Percentiles rank a stretch among this genome's conserved stretches.
These are phyloP conservation scores for Penicillium odoratum DNA, from an alignment of 495 filamentous ascomycete species.

Conservation along the genomic window DNA sequence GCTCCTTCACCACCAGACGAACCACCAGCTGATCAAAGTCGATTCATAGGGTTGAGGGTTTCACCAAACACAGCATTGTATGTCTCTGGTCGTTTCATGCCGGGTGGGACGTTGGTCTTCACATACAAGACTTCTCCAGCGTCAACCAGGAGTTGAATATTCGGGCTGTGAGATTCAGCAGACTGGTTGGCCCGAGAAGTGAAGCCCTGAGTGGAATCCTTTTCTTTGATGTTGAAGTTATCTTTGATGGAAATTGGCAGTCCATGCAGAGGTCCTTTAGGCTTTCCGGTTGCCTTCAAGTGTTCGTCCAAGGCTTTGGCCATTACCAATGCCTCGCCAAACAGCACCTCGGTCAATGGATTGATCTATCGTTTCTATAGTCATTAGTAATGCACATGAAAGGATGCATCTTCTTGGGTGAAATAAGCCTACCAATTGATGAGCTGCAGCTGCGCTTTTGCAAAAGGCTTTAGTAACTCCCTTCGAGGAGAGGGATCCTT, in stretches of 20 bases:
- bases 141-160: constrained; percentile 22
- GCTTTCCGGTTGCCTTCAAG: constrained; percentile 15
- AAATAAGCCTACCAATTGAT: too few species aligned
- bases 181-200: background rate
- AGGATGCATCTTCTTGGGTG: too few species aligned
- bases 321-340: constrained; percentile 56
- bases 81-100: constrained; percentile 50
- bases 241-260: constrained; percentile 65
- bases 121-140: constrained; percentile 29
- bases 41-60: constrained; percentile 56
- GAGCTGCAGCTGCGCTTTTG: too few species aligned
- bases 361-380: too few species aligned
- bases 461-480: too few species aligned
- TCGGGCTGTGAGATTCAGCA: constrained; percentile 32
- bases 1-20: constrained; percentile 65
- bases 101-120: constrained; percentile 44
- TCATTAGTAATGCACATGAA: too few species aligned
- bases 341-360: constrained; percentile 43
- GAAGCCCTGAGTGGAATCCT: background rate
- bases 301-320: constrained; percentile 38
- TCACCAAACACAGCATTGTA: constrained; percentile 40
- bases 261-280: constrained; percentile 53
- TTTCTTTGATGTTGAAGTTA: constrained; percentile 53
- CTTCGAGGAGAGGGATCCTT: too few species aligned
- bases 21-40: constrained; percentile 53